Percentiles rank a stretch among this genome's conserved stretches.
Conservation (phyloP, 2,329 filamentous ascomycete species). For the Talaromyces sp. region DNA sequence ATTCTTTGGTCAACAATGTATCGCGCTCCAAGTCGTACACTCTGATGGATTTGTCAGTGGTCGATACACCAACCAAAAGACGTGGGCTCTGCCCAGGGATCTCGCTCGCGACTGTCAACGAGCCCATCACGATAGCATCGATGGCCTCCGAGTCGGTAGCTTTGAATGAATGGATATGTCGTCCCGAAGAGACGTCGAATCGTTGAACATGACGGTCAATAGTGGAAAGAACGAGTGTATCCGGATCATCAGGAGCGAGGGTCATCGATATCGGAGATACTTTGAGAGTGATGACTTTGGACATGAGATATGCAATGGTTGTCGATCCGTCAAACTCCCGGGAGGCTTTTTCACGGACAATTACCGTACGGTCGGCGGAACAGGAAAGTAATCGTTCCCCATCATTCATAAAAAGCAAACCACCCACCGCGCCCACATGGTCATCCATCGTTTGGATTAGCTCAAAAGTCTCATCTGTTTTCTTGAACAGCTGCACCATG, state of each 20-base stretch:
- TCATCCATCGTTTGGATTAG: slow-evolving; percentile 89
- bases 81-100: slow-evolving; percentile 52
- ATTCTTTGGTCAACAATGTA: slow-evolving; percentile 75
- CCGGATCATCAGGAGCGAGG: slow-evolving; percentile 56
- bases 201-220: slow-evolving; percentile 57
- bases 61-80: slow-evolving; percentile 79
- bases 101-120: slow-evolving; percentile 56
- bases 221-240: slow-evolving; percentile 53
- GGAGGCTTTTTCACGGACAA: slow-evolving; percentile 71
- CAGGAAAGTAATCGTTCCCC: slow-evolving; percentile 71
- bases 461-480: slow-evolving; percentile 55
- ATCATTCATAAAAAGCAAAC: slow-evolving; percentile 68
- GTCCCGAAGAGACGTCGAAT: slow-evolving; percentile 60
- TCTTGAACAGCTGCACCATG: slow-evolving; percentile 83
- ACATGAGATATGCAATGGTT: slow-evolving; percentile 68
- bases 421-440: slow-evolving; percentile 78
- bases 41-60: slow-evolving; percentile 90
- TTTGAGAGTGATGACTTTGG: slow-evolving; percentile 74
- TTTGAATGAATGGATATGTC: slow-evolving; percentile 68
- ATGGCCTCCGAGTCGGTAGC: slow-evolving; percentile 71
- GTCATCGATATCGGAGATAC: slow-evolving; percentile 81
- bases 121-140: slow-evolving; percentile 79
- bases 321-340: slow-evolving; percentile 52
- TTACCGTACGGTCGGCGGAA: slow-evolving; percentile 80
- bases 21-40: slow-evolving; percentile 79